Evolutionary conservation across 345 rosid genomes (phyloP).

Genomic region (Murraya paniculata): DNA sequence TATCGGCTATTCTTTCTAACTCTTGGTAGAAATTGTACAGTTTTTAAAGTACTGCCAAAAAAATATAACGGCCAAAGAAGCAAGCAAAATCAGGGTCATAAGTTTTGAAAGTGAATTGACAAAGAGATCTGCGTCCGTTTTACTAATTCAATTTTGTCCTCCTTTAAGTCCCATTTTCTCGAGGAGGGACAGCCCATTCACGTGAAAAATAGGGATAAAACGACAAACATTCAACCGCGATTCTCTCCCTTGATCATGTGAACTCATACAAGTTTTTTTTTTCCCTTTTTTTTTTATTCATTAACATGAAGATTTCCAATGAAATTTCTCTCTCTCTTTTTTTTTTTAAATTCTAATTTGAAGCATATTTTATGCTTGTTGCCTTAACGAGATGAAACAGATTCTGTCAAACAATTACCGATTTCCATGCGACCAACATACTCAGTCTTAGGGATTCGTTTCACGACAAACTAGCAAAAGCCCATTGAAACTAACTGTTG

Average conservation of each 20-base stretch:
- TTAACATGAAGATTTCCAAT: no score
- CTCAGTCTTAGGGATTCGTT: slow-evolving; percentile 33
- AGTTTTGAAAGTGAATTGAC: no score
- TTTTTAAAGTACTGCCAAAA: no score
- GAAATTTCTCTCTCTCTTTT: no score
- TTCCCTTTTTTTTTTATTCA: not conserved
- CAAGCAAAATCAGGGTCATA: no score
- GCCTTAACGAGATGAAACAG: not conserved
- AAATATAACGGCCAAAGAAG: no score
- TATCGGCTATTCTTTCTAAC: no score
- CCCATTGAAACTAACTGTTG: not conserved
- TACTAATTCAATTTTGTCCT: not conserved
- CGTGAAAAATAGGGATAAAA: not conserved
- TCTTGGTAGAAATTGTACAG: no score
- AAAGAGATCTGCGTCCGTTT: no score
- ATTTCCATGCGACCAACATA: slow-evolving; percentile 43
- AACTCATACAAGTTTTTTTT: not conserved
- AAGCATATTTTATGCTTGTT: not conserved
- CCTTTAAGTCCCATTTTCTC: not conserved
- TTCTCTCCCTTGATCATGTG: slow-evolving; percentile 23
- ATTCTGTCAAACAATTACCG: not conserved
- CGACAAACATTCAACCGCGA: slow-evolving; percentile 29
- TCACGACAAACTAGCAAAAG: not conserved
- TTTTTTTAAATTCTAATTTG: not conserved
- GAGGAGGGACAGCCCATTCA: not conserved